A percentile compares a stretch with the other conserved stretches of the same genome.
Evolutionary conservation across 2,329 filamentous ascomycete genomes (phyloP).

Genomic region (Colletotrichum tropicale): DNA sequence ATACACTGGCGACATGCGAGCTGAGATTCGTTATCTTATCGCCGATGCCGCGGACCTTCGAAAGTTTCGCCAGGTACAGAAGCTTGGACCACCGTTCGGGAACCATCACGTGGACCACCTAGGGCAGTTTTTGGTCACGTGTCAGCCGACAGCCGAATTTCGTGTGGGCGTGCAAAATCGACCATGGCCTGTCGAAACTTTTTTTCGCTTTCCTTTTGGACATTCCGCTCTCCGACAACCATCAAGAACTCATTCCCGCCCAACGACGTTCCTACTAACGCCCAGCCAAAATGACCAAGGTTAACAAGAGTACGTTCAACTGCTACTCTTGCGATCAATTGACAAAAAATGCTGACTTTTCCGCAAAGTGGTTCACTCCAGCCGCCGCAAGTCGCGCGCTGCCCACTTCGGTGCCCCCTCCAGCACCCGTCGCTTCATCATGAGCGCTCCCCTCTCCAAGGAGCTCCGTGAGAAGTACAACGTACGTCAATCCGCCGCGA

Average conservation of each 20-base stretch:
- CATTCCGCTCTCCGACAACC: not conserved
- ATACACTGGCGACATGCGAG: not conserved
- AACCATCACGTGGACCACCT: not conserved
- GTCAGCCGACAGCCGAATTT: not conserved
- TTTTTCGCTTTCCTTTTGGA: not conserved
- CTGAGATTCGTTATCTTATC: not conserved
- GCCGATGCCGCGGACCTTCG: not conserved
- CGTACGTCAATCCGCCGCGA: slow-evolving; percentile 58
- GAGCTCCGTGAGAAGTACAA: slow-evolving; percentile 99
- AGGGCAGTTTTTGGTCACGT: not conserved
- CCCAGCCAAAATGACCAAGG: slow-evolving; percentile 70
- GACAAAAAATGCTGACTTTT: slow-evolving; percentile 22
- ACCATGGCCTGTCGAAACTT: not conserved
- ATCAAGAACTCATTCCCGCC: slow-evolving; percentile 1
- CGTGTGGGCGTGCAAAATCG: not conserved
- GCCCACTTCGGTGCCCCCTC: slow-evolving; percentile 96
- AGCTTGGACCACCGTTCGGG: not conserved
- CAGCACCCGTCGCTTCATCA: slow-evolving; percentile 92
- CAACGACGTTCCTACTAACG: slow-evolving; percentile 20
- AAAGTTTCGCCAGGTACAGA: not conserved
- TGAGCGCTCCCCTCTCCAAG: slow-evolving; percentile 95
- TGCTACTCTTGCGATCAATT: not conserved
- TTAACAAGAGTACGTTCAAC: slow-evolving; percentile 60
- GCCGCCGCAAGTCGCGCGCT: slow-evolving; percentile 98
- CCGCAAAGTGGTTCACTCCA: slow-evolving; percentile 70